Conservation (phyloP, 495 filamentous ascomycete species). For the Polyplosphaeria fusca region DNA sequence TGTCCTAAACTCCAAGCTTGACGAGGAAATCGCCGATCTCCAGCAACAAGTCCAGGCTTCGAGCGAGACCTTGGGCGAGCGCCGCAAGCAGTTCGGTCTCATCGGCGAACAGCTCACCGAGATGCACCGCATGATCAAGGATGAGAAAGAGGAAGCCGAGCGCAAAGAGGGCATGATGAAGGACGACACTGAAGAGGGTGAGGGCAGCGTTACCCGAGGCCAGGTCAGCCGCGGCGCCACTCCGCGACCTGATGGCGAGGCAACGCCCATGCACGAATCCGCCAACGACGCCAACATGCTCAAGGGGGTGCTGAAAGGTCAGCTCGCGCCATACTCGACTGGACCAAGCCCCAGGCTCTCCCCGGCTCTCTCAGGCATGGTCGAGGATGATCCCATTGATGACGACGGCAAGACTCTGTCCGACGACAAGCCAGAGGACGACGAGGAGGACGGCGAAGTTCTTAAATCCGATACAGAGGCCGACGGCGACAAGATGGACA, state of each 20-base stretch:
- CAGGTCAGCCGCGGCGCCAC: slow-evolving; percentile 59
- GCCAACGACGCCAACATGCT: too few species aligned
- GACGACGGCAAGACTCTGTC: too few species aligned
- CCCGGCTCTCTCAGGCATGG: too few species aligned
- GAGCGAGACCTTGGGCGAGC: slow-evolving; percentile 77
- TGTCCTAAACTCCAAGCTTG: slow-evolving; percentile 70
- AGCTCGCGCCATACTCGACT: slow-evolving; percentile 32
- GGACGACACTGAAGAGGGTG: slow-evolving; percentile 69
- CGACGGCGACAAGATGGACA: too few species aligned
- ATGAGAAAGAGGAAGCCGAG: slow-evolving; percentile 88
- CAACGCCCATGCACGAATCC: slow-evolving; percentile 51
- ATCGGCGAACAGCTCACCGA: slow-evolving; percentile 91
- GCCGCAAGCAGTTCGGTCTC: slow-evolving; percentile 80
- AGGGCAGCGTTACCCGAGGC: slow-evolving; percentile 46
- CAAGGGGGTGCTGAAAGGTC: slow-evolving; percentile 30
- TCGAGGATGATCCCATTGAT: too few species aligned
- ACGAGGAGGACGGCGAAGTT: too few species aligned
- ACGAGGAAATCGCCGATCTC: slow-evolving; percentile 83
- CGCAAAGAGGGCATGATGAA: slow-evolving; percentile 68
- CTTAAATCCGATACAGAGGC: too few species aligned
- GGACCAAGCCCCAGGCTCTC: slow-evolving; percentile 43
- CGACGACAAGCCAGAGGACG: too few species aligned
- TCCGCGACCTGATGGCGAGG: slow-evolving; percentile 58
- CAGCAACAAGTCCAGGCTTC: slow-evolving; percentile 80
- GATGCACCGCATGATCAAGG: slow-evolving; percentile 78